These are phyloP conservation scores for Neospora caninum DNA, from an alignment of 169 alveolate species.

Conservation along the genomic window DNA sequence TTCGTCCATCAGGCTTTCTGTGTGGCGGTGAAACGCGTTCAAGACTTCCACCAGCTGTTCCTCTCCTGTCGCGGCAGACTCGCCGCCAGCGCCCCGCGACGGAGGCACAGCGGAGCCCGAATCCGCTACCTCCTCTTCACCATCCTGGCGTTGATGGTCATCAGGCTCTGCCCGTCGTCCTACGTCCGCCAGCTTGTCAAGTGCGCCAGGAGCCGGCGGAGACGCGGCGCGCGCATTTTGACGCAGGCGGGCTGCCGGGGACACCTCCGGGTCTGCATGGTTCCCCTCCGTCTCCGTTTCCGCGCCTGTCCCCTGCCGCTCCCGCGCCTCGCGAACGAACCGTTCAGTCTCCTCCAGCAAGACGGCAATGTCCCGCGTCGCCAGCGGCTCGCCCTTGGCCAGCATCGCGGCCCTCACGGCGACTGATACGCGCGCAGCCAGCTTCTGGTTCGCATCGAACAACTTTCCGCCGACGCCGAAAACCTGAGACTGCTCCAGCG, in stretches of 20 bases:
- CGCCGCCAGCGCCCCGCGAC: no score
- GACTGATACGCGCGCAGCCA: not conserved
- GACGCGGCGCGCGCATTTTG: no score
- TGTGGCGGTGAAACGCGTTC: not conserved
- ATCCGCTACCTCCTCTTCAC: not conserved
- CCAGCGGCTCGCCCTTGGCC: constrained; percentile 25
- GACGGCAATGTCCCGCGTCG: not conserved
- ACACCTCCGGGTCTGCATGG: not conserved
- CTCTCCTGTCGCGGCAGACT: not conserved
- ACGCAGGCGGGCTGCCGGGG: no score
- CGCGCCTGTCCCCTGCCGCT: not conserved
- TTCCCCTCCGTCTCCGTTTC: not conserved
- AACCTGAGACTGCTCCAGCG: not conserved
- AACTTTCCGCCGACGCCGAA: not conserved
- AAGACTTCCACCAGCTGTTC: not conserved
- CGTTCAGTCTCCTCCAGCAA: not conserved
- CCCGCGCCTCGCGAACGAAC: not conserved
- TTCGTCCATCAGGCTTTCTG: not conserved
- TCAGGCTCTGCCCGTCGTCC: no score
- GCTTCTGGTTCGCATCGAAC: not conserved
- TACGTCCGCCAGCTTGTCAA: no score
- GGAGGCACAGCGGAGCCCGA: no score
- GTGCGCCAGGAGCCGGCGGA: no score
- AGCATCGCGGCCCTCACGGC: constrained; percentile 19
- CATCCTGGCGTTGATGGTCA: not conserved